Base-by-base conservation (phyloP, 257 asterid species). In the Phtheirospermum japonicum region DNA sequence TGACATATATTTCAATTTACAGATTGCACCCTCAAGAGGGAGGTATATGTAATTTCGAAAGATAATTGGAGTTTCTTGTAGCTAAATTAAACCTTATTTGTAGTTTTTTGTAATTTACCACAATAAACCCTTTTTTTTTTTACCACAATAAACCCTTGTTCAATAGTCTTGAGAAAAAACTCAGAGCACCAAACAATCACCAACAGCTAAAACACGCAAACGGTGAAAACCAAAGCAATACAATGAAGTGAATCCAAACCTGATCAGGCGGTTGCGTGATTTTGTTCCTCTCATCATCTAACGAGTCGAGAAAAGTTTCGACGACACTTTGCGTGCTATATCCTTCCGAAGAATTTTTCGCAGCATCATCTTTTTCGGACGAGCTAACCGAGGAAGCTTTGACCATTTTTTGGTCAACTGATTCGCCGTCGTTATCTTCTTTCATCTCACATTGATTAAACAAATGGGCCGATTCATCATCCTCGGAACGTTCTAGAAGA, bases 201-300 rank as follows among this genome's bases (percentile, higher is more conserved):
- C 34, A 58, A 26, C 60, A 36, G 62, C 28, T 62, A 46, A 58
- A n/a, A n/a, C 6, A 23, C 1, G n/a, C 17, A 60, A 30, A 33
- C 45, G 59, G 58, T 26, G 30, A 65, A 56, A 55, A 17, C 40
- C 31, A 39, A 51, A 28, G 66, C 63, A 69, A 63, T 60, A 49
- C n/a, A n/a, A n/a, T n/a, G n/a, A n/a, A n/a, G n/a, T n/a, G n/a
- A n/a, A 57, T 33, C 39, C 68, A 60, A 34, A 88, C 93, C 95
- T 80, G 82, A 70, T 73, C 70, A 42, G 59, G 61, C 28, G 61
- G 75, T 70, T 66, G 68, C 0, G 43, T 62, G 32, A 42, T 59
- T 34, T 58, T 45, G 42, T 71, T 52, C 59, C 6, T 70, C 39
- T 70, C 81, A 26, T 40, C 37, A 34, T 75, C 74, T 19, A 62